Evolutionary conservation across 192 early-diverging fungal species (phyloP), one percentile per base, ranked within the genome.

Genomic region (Anaeromyces robustus): DNA sequence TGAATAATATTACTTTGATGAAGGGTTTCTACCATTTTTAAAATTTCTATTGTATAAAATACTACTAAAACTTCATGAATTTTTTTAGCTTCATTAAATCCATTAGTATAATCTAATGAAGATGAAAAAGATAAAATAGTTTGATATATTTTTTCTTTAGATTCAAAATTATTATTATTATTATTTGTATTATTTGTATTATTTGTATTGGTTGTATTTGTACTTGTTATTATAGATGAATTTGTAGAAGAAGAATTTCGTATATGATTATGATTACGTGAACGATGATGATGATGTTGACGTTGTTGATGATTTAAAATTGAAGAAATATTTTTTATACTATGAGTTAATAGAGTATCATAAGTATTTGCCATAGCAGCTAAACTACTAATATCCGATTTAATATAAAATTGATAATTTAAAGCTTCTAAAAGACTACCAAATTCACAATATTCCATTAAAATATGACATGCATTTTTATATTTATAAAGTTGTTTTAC

Each of bases 1-100:
- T 91, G 90, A 14, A 91, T 81, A 41, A 91, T 78, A 5, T 87
- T 87, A 34, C 80, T 82, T 12, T 79, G 30, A 82, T 90, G 89
- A 19, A 90, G 79, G 3, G 77, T 83, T 31, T 88, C 86, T 18
- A 89, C 22, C 26, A 79, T 85, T 18, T 84, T 30, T 1, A 90
- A 41, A 26, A 91, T 30, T 81, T 89, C 85, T 37, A 89, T 80
- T 11, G 86, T 82, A 83, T 83, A 90, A 77, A 90, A 90, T 32
- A 82, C 81, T 11, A 84, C 88, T 18, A 90, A 84, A 1, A 78
- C 80, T 79, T 89, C 89, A 30, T 88, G 52, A 68, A 68, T 26
- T 1, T n/a, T 68, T n/a, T n/a, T 68, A 0, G 52, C 1, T 68
- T 68, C 52, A 68, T 52, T 19, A 22, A 52, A 22, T 3, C 43